Evolutionary conservation across 129 eudicot species (phyloP).

Genomic region (Calendula officinalis): DNA sequence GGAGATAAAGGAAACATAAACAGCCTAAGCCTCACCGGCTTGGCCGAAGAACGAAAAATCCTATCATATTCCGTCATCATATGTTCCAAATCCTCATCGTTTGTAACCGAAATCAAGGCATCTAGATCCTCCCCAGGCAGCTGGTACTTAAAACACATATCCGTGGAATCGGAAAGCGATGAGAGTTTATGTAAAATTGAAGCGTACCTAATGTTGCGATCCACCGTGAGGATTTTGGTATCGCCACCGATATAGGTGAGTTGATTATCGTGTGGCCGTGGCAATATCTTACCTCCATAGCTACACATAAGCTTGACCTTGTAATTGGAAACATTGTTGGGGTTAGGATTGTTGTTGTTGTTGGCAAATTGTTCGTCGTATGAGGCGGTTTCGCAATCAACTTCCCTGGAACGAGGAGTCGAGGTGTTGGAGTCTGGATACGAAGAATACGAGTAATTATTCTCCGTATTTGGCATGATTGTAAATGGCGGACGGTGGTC

Average conservation of each 20-base stretch:
- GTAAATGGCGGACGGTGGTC: neutral
- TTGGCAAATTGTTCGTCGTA: conserved; percentile 32
- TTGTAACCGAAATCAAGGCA: conserved; percentile 53
- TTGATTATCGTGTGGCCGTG: conserved; percentile 54
- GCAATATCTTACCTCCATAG: conserved; percentile 60
- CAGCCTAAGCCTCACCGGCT: conserved; percentile 50
- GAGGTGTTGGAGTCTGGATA: conserved; percentile 49
- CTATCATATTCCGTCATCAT: conserved; percentile 63
- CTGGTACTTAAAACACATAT: conserved; percentile 46
- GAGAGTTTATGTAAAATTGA: conserved; percentile 35
- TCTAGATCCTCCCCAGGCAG: conserved; percentile 61
- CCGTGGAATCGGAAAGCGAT: conserved; percentile 21
- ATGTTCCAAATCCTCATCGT: conserved; percentile 59
- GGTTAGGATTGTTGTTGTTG: conserved; percentile 15
- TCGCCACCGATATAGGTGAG: conserved; percentile 59
- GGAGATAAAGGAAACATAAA: conserved; percentile 39
- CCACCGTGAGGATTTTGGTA: conserved; percentile 56
- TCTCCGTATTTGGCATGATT: conserved; percentile 29
- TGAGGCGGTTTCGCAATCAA: conserved; percentile 41
- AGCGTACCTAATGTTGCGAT: conserved; percentile 39
- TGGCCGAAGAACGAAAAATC: conserved; percentile 26
- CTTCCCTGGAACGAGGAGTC: conserved; percentile 50
- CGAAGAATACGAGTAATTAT: conserved; percentile 30
- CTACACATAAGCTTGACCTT: conserved; percentile 61
- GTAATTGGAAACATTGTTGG: conserved; percentile 19